phyloP scores from a whole-genome alignment of 371 early-diverging fungal genomes.

The Paraphysoderma sedebokerense region DNA sequence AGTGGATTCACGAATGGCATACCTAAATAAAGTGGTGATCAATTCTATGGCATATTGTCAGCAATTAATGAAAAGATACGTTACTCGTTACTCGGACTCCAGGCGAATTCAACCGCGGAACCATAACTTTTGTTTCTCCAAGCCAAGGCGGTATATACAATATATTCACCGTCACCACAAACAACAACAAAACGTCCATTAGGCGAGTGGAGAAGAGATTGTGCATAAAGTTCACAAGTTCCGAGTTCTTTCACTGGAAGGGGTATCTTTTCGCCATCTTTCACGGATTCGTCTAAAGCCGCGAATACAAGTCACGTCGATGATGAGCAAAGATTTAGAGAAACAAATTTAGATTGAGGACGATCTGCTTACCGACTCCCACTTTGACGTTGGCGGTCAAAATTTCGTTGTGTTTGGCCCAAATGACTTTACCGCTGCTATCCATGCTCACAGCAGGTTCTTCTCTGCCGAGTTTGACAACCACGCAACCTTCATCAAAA shows the following conservation, averaged over 20 bases:
- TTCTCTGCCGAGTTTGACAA: slow-evolving; percentile 83
- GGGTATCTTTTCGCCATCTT: slow-evolving; percentile 82
- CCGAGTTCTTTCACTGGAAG: slow-evolving; percentile 87
- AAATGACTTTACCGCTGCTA: slow-evolving; percentile 85
- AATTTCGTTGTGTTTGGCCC: slow-evolving; percentile 93
- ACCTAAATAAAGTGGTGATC: slow-evolving; percentile 16
- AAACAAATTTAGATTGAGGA: background rate
- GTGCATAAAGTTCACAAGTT: slow-evolving; percentile 92
- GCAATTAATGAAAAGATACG: background rate
- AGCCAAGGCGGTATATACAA: slow-evolving; percentile 95
- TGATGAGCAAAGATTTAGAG: background rate
- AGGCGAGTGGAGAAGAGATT: slow-evolving; percentile 88
- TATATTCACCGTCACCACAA: slow-evolving; percentile 97
- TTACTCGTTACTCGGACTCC: slow-evolving; percentile 80
- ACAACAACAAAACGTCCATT: slow-evolving; percentile 97
- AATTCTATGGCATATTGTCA: too few relatives aligned
- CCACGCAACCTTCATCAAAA: slow-evolving; percentile 88
- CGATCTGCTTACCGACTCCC: slow-evolving; percentile 22
- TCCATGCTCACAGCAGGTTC: slow-evolving; percentile 97
- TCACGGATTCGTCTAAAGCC: slow-evolving; percentile 41
- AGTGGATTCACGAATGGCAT: slow-evolving; percentile 85
- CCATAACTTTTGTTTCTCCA: slow-evolving; percentile 99
- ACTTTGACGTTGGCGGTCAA: slow-evolving; percentile 84
- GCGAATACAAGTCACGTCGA: background rate
- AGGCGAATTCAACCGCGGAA: slow-evolving; percentile 83